Evolutionary conservation across 1,284 basidiomycete genomes (phyloP).

Genomic region (Bjerkandera adusta): DNA sequence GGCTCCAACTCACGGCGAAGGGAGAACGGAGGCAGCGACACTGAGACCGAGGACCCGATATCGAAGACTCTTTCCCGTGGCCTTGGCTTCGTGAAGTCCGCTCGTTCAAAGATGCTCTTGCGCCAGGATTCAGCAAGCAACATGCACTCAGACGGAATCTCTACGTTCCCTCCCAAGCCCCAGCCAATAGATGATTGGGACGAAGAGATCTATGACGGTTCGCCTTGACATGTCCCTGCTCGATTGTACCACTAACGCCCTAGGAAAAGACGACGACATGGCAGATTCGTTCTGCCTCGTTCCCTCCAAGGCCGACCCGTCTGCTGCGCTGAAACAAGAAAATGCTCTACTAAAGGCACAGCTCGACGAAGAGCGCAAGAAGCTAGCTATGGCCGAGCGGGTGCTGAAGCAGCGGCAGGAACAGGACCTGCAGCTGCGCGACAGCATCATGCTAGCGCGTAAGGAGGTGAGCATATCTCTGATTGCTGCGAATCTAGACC

Average conservation of each 20-base stretch:
- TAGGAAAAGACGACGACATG: constrained; percentile 54
- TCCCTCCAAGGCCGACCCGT: constrained; percentile 54
- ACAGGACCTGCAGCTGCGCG: constrained; percentile 72
- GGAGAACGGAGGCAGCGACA: constrained; percentile 58
- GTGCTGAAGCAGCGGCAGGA: constrained; percentile 66
- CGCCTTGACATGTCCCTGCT: constrained; percentile 4
- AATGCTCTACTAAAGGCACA: constrained; percentile 61
- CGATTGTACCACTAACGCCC: too few species aligned
- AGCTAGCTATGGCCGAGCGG: constrained; percentile 57
- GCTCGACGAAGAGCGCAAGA: constrained; percentile 51
- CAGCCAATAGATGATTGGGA: constrained; percentile 35
- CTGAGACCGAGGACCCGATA: constrained; percentile 59
- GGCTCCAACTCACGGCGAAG: constrained; percentile 27
- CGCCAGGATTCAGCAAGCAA: constrained; percentile 28
- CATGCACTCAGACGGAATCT: constrained; percentile 22
- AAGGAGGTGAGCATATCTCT: constrained; percentile 53
- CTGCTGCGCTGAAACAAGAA: constrained; percentile 57
- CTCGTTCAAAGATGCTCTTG: constrained; percentile 29
- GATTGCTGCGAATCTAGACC: background rate
- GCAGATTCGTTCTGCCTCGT: constrained; percentile 77
- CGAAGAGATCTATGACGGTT: constrained; percentile 43
- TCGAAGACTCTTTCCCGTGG: constrained; percentile 31
- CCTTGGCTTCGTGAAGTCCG: constrained; percentile 29
- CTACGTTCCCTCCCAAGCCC: constrained; percentile 29
- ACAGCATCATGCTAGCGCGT: constrained; percentile 76